These are phyloP conservation scores for Boletus mariae DNA, from an alignment of 1,284 basidiomycete genomes.

Conservation along the genomic window DNA sequence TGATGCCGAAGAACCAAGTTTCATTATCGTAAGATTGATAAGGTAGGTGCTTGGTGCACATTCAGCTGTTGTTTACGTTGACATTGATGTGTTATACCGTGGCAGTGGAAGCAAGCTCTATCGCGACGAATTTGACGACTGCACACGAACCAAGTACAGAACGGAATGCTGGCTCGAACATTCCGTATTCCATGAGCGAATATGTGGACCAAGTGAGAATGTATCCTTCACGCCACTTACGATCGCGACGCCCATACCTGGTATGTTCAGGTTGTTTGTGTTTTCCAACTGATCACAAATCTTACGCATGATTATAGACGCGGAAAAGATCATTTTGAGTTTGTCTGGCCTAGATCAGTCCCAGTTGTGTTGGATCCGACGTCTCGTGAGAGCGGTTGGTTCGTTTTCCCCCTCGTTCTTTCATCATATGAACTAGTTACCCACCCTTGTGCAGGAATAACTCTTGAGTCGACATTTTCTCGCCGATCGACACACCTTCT, in stretches of 20 bases:
- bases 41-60: conserved; percentile 42
- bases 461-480: conserved; percentile 54
- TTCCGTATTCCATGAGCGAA: conserved; percentile 63
- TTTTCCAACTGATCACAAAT: conserved; percentile 4
- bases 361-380: conserved; percentile 55
- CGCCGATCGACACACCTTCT: conserved; percentile 65
- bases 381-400: conserved; percentile 67
- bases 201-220: conserved; percentile 59
- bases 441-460: conserved; percentile 43
- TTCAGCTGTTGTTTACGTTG: neutral
- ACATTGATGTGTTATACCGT: neutral
- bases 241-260: conserved; percentile 48
- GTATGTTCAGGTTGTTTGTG: conserved; percentile 33
- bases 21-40: conserved; percentile 64
- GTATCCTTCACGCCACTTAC: conserved; percentile 58
- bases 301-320: conserved; percentile 33
- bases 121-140: conserved; percentile 45
- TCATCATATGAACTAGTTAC: neutral
- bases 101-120: conserved; percentile 63
- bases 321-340: conserved; percentile 53
- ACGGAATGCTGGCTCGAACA: conserved; percentile 83
- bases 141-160: conserved; percentile 51
- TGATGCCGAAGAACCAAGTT: conserved; percentile 51
- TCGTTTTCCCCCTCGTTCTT: conserved; percentile 13
- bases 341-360: conserved; percentile 68